A percentile compares a stretch with the other conserved stretches of the same genome.
Evolutionary conservation across 75 land plant species (phyloP).

Genomic region (Cunninghamia lanceolata): DNA sequence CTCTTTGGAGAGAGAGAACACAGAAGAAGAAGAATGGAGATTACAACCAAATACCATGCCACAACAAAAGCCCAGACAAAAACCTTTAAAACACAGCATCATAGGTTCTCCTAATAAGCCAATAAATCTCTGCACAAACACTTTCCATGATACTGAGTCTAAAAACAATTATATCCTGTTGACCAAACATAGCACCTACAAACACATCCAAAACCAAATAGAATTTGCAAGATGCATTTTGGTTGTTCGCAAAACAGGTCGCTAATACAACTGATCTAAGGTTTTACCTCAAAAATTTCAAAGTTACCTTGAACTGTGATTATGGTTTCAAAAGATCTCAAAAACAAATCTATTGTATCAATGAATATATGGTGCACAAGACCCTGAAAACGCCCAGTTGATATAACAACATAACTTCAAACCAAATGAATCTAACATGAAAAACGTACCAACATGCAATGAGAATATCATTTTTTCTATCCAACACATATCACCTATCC

Average conservation of each 20-base stretch:
- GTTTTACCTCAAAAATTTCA: not conserved
- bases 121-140: not conserved
- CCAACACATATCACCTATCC: not conserved
- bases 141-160: not conserved
- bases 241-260: not conserved
- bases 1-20: too few species aligned
- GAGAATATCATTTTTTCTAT: not conserved
- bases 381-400: too few species aligned
- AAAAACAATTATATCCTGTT: not conserved
- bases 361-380: too few species aligned
- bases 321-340: too few species aligned
- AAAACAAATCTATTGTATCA: too few species aligned
- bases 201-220: not conserved
- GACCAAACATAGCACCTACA: not conserved
- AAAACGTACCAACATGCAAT: not conserved
- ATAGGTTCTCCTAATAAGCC: not conserved
- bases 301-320: too few species aligned
- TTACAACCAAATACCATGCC: not conserved
- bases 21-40: too few species aligned
- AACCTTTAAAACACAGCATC: not conserved
- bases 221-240: not conserved
- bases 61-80: not conserved
- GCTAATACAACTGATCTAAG: not conserved
- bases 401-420: too few species aligned
- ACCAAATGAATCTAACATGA: not conserved